Evolutionary conservation across 1,284 basidiomycete species (phyloP).

Genomic region (Apiotrichum sp.): DNA sequence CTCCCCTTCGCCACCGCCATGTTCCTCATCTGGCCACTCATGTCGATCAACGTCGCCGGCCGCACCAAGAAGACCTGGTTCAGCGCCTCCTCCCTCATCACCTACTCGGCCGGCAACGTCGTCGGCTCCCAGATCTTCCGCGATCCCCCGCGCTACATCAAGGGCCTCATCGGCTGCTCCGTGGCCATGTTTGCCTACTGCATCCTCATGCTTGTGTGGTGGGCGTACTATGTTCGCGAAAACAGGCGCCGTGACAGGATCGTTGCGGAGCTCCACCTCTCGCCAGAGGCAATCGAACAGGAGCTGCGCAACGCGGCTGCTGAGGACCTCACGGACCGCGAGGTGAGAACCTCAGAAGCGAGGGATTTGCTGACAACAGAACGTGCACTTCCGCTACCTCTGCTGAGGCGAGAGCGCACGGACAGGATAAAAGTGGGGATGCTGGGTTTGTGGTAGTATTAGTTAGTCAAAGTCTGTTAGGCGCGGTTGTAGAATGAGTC

Average conservation of each 20-base stretch:
- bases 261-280: neutral
- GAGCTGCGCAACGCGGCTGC: constrained; percentile 3
- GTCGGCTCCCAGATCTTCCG: constrained; percentile 23
- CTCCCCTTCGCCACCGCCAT: constrained; percentile 17
- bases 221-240: constrained; percentile 5
- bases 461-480: too few species aligned
- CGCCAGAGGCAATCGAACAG: neutral
- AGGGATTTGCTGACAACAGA: too few species aligned
- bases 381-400: too few species aligned
- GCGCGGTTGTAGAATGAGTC: too few species aligned
- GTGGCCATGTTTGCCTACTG: constrained; percentile 11
- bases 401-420: too few species aligned
- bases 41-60: constrained; percentile 23
- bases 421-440: too few species aligned
- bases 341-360: neutral
- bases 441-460: too few species aligned
- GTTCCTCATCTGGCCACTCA: constrained; percentile 16
- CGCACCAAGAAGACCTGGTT: constrained; percentile 30
- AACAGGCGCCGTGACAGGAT: constrained; percentile 5
- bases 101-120: constrained; percentile 25
- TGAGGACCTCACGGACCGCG: constrained; percentile 8
- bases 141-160: constrained; percentile 21
- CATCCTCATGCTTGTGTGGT: constrained; percentile 4
- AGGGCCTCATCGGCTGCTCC: constrained; percentile 18
- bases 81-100: constrained; percentile 12